Evolutionary conservation across 768 basidiomycete species (phyloP).

Genomic region (Tricholoma sp.): DNA sequence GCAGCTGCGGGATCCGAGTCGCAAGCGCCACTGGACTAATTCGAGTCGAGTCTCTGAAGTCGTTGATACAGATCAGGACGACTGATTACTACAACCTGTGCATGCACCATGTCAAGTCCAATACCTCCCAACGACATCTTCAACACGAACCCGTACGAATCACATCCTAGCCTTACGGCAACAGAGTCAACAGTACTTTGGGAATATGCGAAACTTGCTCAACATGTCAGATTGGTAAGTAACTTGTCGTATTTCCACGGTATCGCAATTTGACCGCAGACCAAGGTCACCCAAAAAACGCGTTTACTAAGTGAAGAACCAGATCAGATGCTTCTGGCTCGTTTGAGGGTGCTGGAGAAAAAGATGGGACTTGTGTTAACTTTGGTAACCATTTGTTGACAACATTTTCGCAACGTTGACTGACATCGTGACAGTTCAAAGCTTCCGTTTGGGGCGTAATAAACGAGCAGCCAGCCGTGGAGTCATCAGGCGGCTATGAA

Average conservation of each 20-base stretch:
- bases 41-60: no score
- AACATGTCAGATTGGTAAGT: conserved; percentile 73
- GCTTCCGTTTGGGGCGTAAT: conserved; percentile 95
- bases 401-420: background rate
- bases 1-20: no score
- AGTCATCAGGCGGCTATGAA: conserved; percentile 13
- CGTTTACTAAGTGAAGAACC: conserved; percentile 68
- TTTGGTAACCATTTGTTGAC: conserved; percentile 43
- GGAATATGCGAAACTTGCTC: conserved; percentile 88
- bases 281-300: conserved; percentile 63
- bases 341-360: conserved; percentile 78
- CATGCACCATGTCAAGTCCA: conserved; percentile 19
- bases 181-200: conserved; percentile 80
- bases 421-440: conserved; percentile 63
- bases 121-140: conserved; percentile 37
- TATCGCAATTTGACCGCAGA: background rate
- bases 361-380: conserved; percentile 96
- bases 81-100: background rate
- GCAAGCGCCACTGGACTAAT: no score
- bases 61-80: background rate
- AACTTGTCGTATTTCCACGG: background rate
- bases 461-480: conserved; percentile 59
- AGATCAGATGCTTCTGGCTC: conserved; percentile 70
- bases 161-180: conserved; percentile 58
- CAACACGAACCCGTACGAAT: conserved; percentile 66